These are phyloP conservation scores for Agrostemma githago DNA, from an alignment of 148 eudicot genomes.

Conservation along the genomic window DNA sequence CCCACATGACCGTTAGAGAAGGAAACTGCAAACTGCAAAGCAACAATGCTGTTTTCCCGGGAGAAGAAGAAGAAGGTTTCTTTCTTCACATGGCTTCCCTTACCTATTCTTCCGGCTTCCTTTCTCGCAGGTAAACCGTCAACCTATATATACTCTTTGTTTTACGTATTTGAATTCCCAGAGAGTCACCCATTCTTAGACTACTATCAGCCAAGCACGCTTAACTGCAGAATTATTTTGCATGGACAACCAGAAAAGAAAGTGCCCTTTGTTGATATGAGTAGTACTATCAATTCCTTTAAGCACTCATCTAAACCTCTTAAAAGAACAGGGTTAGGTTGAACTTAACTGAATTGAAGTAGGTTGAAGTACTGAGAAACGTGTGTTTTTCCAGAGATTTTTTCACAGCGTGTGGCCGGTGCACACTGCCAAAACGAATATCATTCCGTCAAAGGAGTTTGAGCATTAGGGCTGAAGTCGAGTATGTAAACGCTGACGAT, in stretches of 20 bases:
- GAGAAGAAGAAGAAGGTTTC: constrained; percentile 9
- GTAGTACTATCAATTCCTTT: no score
- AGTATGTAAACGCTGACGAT: constrained; percentile 66
- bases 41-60: constrained; percentile 1
- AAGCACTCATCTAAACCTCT: no score
- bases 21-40: constrained; percentile 3
- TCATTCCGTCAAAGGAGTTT: constrained; percentile 32
- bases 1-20: constrained; percentile 13
- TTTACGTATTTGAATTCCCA: no score
- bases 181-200: no score
- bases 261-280: no score
- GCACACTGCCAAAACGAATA: constrained; percentile 25
- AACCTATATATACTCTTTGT: not conserved
- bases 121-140: constrained; percentile 53
- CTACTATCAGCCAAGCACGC: no score
- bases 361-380: constrained; percentile 26
- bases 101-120: constrained; percentile 42
- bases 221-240: not conserved
- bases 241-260: not conserved
- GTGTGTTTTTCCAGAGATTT: constrained; percentile 53
- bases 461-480: constrained; percentile 54
- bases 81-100: constrained; percentile 58
- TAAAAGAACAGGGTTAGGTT: no score
- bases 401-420: constrained; percentile 36
- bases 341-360: no score